Percentiles rank a stretch among this genome's conserved stretches.
These are phyloP conservation scores for Podospora pseudopauciseta DNA, from an alignment of 495 filamentous ascomycete species.

Conservation along the genomic window DNA sequence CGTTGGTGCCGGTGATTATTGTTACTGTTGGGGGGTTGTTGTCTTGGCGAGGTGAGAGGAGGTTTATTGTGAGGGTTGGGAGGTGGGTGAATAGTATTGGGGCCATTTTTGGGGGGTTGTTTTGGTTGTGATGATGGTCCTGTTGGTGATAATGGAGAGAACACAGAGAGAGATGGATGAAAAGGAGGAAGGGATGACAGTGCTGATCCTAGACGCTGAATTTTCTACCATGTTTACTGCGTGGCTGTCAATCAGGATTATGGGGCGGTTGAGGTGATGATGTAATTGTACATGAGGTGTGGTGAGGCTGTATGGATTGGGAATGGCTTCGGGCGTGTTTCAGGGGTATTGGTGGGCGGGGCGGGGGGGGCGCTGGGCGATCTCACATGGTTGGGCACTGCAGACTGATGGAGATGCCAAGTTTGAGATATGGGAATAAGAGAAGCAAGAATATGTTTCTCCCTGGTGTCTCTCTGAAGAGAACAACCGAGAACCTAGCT, in stretches of 20 bases:
- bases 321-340: not conserved
- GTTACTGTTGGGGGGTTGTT: conserved; percentile 18
- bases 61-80: conserved; percentile 7
- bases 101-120: conserved; percentile 2
- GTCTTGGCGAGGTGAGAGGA: conserved; percentile 13
- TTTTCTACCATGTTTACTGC: not conserved
- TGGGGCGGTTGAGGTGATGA: conserved; percentile 11
- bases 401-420: not conserved
- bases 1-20: conserved; percentile 13
- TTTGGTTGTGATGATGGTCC: not conserved
- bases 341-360: not conserved
- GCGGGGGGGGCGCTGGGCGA: not conserved
- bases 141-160: not conserved
- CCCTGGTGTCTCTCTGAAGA: too few relatives aligned
- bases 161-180: not conserved
- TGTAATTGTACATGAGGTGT: conserved; percentile 25
- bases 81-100: not conserved
- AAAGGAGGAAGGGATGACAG: not conserved
- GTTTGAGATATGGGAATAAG: not conserved
- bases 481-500: too few relatives aligned
- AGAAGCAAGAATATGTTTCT: too few relatives aligned
- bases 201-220: not conserved
- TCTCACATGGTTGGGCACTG: not conserved
- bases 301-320: not conserved
- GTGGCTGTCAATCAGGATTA: not conserved